Evolutionary conservation across 768 basidiomycete species (phyloP).

Genomic region (Pisolithus sp.): DNA sequence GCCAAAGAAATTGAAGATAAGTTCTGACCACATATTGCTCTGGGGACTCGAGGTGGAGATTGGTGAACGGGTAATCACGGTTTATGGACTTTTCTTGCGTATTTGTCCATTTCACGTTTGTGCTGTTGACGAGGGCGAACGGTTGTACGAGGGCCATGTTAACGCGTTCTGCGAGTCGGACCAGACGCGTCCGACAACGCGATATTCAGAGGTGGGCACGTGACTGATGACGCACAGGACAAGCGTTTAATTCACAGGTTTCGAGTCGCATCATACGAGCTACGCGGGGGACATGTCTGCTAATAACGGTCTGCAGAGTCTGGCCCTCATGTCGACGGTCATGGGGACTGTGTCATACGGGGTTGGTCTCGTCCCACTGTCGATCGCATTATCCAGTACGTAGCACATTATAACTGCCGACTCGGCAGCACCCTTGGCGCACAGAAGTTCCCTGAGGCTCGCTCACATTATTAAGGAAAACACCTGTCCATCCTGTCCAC

Average conservation of each 20-base stretch:
- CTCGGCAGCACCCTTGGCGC: neutral
- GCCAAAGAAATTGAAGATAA: conserved; percentile 74
- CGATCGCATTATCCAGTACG: conserved; percentile 62
- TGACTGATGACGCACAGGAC: too few relatives aligned
- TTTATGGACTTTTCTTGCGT: conserved; percentile 54
- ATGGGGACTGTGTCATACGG: conserved; percentile 61
- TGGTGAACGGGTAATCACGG: conserved; percentile 49
- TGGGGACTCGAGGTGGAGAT: conserved; percentile 37
- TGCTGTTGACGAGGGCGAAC: conserved; percentile 15
- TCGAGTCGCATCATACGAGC: too few relatives aligned
- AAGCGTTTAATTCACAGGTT: too few relatives aligned
- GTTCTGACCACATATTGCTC: conserved; percentile 56
- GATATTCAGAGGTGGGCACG: too few relatives aligned
- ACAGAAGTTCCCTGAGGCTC: conserved; percentile 26
- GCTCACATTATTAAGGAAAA: conserved; percentile 32
- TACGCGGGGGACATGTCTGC: conserved; percentile 15
- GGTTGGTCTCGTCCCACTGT: conserved; percentile 70
- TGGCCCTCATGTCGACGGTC: conserved; percentile 45
- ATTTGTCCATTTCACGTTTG: conserved; percentile 43
- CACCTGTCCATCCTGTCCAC: conserved; percentile 42
- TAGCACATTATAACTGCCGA: conserved; percentile 1
- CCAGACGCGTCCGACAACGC: too few relatives aligned
- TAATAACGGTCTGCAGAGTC: conserved; percentile 14
- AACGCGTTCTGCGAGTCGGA: too few relatives aligned
- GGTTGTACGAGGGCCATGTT: conserved; percentile 4